Percentiles rank a stretch among this genome's conserved stretches.
These are phyloP conservation scores for Dactylellina cionopaga DNA, from an alignment of 2,329 filamentous ascomycete species.

Conservation along the genomic window DNA sequence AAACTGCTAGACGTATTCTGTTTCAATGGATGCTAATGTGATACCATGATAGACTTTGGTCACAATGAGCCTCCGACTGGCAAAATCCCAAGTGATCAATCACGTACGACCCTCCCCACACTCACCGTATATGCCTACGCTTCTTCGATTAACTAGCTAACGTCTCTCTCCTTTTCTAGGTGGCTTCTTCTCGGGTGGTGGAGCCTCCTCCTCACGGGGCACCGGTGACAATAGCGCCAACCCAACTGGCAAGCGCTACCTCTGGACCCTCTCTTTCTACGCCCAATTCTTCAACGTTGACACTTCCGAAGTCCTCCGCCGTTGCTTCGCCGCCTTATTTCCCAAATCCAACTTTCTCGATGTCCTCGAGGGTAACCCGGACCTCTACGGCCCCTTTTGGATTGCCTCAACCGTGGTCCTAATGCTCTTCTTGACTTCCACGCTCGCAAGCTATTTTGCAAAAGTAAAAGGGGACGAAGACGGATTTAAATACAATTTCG, in stretches of 20 bases:
- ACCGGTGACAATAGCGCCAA: slow-evolving; percentile 57
- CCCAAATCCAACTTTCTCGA: slow-evolving; percentile 95
- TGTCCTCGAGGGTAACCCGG: slow-evolving; percentile 94
- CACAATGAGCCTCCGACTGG: slow-evolving; percentile 55
- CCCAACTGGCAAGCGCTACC: slow-evolving; percentile 74
- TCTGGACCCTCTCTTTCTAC: slow-evolving; percentile 94
- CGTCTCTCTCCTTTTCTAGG: slow-evolving; percentile 65
- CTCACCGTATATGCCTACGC: slow-evolving; percentile 70
- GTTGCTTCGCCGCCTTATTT: slow-evolving; percentile 88
- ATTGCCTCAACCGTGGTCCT: slow-evolving; percentile 97
- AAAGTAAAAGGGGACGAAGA: slow-evolving; percentile 67
- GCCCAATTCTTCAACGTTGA: slow-evolving; percentile 99
- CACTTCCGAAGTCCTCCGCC: slow-evolving; percentile 84
- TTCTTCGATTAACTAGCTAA: slow-evolving; percentile 65
- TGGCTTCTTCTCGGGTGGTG: slow-evolving; percentile 63
- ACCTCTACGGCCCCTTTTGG: slow-evolving; percentile 93
- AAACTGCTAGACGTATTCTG: background rate
- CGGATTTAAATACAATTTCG: slow-evolving; percentile 91
- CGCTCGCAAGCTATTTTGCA: slow-evolving; percentile 89
- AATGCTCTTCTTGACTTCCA: slow-evolving; percentile 93
- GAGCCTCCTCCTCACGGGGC: slow-evolving; percentile 61
- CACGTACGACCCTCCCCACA: slow-evolving; percentile 27
- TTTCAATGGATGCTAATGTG: slow-evolving; percentile 8
- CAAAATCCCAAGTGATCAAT: slow-evolving; percentile 55
- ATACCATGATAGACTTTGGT: slow-evolving; percentile 55